Conservation (phyloP, 1,284 basidiomycete genomes). For the Laetiporus sulphureus region DNA sequence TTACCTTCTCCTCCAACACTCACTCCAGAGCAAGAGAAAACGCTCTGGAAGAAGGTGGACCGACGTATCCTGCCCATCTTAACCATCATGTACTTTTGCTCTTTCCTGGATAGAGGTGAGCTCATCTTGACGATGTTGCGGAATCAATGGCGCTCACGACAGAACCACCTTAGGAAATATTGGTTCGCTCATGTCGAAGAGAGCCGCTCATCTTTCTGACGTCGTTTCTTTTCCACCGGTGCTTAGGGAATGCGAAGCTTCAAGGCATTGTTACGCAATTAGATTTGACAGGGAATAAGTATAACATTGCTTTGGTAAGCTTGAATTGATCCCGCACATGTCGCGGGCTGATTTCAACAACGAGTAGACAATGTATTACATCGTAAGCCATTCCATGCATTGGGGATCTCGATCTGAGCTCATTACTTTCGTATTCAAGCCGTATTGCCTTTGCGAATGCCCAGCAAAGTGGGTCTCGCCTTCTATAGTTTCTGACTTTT, state of each 20-base stretch:
- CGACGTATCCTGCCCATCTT: slow-evolving; percentile 53
- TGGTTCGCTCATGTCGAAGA: no score
- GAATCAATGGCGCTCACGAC: no score
- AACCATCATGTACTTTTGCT: slow-evolving; percentile 7
- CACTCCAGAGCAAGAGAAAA: slow-evolving; percentile 45
- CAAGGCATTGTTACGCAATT: slow-evolving; percentile 52
- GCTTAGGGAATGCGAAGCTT: slow-evolving; percentile 56
- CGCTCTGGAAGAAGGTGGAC: slow-evolving; percentile 61
- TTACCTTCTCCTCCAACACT: slow-evolving; percentile 42
- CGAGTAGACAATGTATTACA: slow-evolving; percentile 67
- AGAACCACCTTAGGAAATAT: slow-evolving; percentile 10
- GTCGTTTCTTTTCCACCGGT: neutral
- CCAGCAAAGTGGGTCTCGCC: slow-evolving; percentile 52
- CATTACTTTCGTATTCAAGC: slow-evolving; percentile 27
- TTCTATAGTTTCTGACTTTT: no score
- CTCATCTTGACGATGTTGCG: no score
- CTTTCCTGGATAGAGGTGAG: slow-evolving; percentile 7
- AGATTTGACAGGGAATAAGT: slow-evolving; percentile 47
- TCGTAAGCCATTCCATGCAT: slow-evolving; percentile 34
- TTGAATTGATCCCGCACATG: slow-evolving; percentile 5
- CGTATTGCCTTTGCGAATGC: slow-evolving; percentile 56
- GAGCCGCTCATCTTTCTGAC: no score
- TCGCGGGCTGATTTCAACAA: no score
- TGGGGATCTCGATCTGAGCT: neutral
- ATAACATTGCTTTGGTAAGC: slow-evolving; percentile 58